phyloP scores from a whole-genome alignment of 306 rosid species.

The Inga oerstediana region DNA sequence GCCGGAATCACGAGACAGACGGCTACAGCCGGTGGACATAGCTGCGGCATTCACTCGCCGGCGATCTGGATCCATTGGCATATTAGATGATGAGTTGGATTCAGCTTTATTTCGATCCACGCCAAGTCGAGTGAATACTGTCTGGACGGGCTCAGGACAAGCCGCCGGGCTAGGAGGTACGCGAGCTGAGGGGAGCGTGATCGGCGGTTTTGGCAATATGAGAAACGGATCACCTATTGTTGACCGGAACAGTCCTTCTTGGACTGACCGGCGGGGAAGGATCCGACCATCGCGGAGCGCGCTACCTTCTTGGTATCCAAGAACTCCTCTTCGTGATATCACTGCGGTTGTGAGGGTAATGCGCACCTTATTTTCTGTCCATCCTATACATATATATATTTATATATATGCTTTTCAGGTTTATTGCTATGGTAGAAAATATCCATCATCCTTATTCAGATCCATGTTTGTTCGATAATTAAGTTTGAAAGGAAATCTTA shows the following conservation, averaged over 20 bases:
- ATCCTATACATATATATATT: too few species aligned
- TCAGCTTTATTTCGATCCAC: conserved; percentile 31
- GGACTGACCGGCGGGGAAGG: conserved; percentile 40
- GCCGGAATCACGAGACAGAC: conserved; percentile 74
- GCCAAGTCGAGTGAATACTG: neutral
- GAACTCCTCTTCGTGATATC: conserved; percentile 76
- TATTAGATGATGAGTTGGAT: conserved; percentile 28
- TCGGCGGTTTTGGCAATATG: conserved; percentile 39
- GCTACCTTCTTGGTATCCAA: conserved; percentile 83
- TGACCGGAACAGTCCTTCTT: conserved; percentile 29
- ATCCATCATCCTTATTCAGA: neutral
- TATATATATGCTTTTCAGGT: neutral
- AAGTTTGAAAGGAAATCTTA: neutral
- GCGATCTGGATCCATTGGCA: conserved; percentile 30
- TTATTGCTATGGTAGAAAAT: neutral
- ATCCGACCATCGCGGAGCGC: conserved; percentile 38
- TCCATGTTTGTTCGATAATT: too few species aligned
- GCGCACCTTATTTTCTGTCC: neutral
- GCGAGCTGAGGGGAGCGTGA: conserved; percentile 11
- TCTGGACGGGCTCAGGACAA: conserved; percentile 8
- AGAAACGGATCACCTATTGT: conserved; percentile 21
- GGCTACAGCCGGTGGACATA: conserved; percentile 43
- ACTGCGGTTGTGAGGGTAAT: conserved; percentile 62
- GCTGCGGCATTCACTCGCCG: conserved; percentile 43
- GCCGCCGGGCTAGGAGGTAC: conserved; percentile 32